Evolutionary conservation across 164 flowering plant genomes (phyloP).

Genomic region (Berberis vulgaris): DNA sequence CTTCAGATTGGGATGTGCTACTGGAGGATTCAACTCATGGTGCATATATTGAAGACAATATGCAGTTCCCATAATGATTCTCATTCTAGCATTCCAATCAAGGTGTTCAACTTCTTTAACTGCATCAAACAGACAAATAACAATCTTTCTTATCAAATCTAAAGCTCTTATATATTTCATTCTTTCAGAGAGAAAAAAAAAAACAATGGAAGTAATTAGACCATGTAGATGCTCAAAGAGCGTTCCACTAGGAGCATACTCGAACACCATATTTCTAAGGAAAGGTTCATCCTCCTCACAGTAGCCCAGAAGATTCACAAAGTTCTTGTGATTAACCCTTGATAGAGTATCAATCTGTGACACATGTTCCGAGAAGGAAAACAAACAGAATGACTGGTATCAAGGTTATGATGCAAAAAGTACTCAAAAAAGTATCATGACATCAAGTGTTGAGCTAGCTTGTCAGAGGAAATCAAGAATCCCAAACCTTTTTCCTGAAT

Average conservation of each 20-base stretch:
- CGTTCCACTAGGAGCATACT: conserved; percentile 87
- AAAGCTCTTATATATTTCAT: neutral
- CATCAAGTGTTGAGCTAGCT: neutral
- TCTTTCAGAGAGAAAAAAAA: neutral
- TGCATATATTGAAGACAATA: conserved; percentile 89
- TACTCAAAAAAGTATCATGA: neutral
- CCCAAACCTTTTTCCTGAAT: conserved; percentile 62
- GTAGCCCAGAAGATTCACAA: conserved; percentile 83
- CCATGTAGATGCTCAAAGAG: conserved; percentile 91
- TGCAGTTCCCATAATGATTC: conserved; percentile 83
- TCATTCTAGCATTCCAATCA: conserved; percentile 80
- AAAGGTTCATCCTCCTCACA: conserved; percentile 88
- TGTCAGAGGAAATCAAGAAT: neutral
- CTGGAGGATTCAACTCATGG: conserved; percentile 68
- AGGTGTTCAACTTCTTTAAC: conserved; percentile 85
- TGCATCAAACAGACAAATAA: conserved; percentile 17
- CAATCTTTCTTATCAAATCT: conserved; percentile 1
- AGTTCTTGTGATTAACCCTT: conserved; percentile 91
- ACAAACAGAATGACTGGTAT: neutral
- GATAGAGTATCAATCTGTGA: conserved; percentile 69
- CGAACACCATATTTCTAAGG: conserved; percentile 87
- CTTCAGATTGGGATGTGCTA: conserved; percentile 42
- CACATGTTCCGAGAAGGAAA: neutral
- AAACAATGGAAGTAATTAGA: conserved; percentile 15
- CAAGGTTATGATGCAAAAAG: neutral